Percentiles rank a stretch among this genome's conserved stretches.
Conservation (phyloP, 345 rosid genomes). For the Arabidopsis thaliana region DNA sequence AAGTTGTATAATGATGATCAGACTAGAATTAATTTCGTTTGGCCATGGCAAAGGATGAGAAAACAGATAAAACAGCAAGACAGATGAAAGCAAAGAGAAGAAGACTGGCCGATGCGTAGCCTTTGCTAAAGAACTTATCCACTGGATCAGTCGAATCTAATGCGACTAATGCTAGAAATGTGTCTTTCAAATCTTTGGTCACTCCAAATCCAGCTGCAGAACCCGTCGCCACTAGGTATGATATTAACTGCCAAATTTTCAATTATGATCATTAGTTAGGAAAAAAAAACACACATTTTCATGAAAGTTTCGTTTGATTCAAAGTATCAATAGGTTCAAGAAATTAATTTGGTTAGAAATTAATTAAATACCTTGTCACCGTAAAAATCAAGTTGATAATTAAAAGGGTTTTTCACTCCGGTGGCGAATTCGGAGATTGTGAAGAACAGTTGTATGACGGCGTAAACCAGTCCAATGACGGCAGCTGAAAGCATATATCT, state of each 20-base stretch:
- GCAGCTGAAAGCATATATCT: conserved; percentile 48
- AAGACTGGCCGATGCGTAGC: conserved; percentile 55
- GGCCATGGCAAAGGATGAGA: conserved; percentile 57
- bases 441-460: conserved; percentile 44
- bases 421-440: conserved; percentile 44
- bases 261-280: not conserved
- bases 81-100: conserved; percentile 59
- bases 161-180: not conserved
- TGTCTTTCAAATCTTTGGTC: conserved; percentile 54
- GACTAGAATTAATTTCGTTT: conserved; percentile 28
- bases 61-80: conserved; percentile 57
- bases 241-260: conserved; percentile 41
- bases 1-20: not conserved
- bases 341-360: not conserved
- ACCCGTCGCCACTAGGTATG: conserved; percentile 59
- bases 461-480: conserved; percentile 43
- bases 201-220: conserved; percentile 64
- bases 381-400: conserved; percentile 46
- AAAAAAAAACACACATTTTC: not conserved
- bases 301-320: no score
- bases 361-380: conserved; percentile 47
- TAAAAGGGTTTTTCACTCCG: conserved; percentile 32
- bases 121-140: conserved; percentile 54
- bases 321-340: not conserved
- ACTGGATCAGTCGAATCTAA: conserved; percentile 38